phyloP scores from a whole-genome alignment of 805 yeast genomes.

The Saturnispora sekii region DNA sequence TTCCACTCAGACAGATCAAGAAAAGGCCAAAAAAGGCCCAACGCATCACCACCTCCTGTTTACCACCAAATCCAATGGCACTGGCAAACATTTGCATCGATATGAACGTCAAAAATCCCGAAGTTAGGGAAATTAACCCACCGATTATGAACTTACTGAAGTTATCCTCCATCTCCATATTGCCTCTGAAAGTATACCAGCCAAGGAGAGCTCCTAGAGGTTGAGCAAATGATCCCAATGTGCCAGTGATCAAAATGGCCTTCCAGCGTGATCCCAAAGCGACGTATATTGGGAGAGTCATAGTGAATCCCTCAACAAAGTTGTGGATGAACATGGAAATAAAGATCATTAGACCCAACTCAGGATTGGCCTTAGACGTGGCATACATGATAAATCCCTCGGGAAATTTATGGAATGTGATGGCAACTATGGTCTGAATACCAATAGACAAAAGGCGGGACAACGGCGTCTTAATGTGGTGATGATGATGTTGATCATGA shows the following conservation, averaged over 20 bases:
- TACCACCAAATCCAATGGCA: slow-evolving; percentile 71
- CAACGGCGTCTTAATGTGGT: slow-evolving; percentile 66
- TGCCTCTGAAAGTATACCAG: slow-evolving; percentile 34
- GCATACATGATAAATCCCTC: slow-evolving; percentile 89
- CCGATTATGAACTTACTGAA: slow-evolving; percentile 44
- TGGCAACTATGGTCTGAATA: slow-evolving; percentile 79
- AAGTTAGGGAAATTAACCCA: slow-evolving; percentile 55
- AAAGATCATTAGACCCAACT: slow-evolving; percentile 71
- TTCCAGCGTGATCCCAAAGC: slow-evolving; percentile 52
- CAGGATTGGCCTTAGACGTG: slow-evolving; percentile 57
- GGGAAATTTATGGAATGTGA: slow-evolving; percentile 84
- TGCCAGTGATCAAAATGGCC: slow-evolving; percentile 56
- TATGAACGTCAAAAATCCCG: slow-evolving; percentile 78
- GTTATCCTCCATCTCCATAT: slow-evolving; percentile 27
- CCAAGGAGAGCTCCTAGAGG: slow-evolving; percentile 85
- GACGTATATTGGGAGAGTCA: slow-evolving; percentile 82
- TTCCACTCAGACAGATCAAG: slow-evolving; percentile 41
- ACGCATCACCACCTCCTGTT: slow-evolving; percentile 44
- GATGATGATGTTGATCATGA: slow-evolving; percentile 38
- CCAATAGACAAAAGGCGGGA: slow-evolving; percentile 81
- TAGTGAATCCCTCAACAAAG: slow-evolving; percentile 87
- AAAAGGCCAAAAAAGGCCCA: slow-evolving; percentile 57
- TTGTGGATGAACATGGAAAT: slow-evolving; percentile 82
- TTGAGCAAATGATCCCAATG: slow-evolving; percentile 77
- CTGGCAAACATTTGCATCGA: slow-evolving; percentile 81